phyloP scores from a whole-genome alignment of 768 basidiomycete genomes.

The Tubosaeta brunneosetosa region DNA sequence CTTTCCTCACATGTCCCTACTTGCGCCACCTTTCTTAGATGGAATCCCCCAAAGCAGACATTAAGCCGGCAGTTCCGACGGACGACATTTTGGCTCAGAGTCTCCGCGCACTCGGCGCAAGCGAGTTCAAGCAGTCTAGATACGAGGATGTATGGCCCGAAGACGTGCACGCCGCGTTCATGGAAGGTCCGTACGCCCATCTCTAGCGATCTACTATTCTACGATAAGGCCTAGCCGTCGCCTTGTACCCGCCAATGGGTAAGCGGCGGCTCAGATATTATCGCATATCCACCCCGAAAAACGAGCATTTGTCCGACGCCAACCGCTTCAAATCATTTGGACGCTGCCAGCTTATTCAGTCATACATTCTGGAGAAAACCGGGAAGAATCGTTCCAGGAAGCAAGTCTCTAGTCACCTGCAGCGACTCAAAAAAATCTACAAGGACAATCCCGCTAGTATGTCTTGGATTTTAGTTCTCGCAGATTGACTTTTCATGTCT shows the following conservation, averaged over 20 bases:
- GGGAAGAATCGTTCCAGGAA: constrained; percentile 36
- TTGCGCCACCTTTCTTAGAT: constrained; percentile 19
- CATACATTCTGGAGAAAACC: constrained; percentile 35
- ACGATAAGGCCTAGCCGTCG: constrained; percentile 20
- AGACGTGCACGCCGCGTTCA: constrained; percentile 33
- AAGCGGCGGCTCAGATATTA: constrained; percentile 34
- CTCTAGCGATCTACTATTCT: constrained; percentile 1
- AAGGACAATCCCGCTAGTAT: constrained; percentile 30
- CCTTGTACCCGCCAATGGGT: constrained; percentile 33
- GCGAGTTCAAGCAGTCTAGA: constrained; percentile 28
- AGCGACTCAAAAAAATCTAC: constrained; percentile 33
- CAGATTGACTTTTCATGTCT: not conserved
- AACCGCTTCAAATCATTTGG: constrained; percentile 30
- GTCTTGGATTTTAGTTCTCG: constrained; percentile 9
- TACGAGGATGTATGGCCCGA: constrained; percentile 33
- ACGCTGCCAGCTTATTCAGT: constrained; percentile 38
- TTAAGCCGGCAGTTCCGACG: constrained; percentile 11
- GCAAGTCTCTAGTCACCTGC: constrained; percentile 38
- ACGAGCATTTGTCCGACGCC: constrained; percentile 6
- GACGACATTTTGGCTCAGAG: constrained; percentile 6
- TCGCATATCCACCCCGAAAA: constrained; percentile 16
- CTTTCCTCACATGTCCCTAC: constrained; percentile 1
- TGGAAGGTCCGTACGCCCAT: constrained; percentile 28
- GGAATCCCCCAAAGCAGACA: constrained; percentile 16
- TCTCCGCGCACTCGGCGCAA: not conserved